Evolutionary conservation across 2,329 filamentous ascomycete genomes (phyloP).

Genomic region (Sclerotinia minor): DNA sequence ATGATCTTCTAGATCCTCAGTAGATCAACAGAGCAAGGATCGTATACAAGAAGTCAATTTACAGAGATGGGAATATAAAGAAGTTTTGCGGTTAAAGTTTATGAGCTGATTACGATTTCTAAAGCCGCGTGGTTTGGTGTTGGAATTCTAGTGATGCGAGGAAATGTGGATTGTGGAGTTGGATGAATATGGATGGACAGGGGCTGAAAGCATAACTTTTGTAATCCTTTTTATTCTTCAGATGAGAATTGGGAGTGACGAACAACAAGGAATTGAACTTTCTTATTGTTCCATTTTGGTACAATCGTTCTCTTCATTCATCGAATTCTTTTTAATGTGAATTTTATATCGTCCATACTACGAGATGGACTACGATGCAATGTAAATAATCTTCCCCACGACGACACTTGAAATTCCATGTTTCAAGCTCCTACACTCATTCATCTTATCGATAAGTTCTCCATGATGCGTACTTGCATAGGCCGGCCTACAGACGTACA

Average conservation of each 20-base stretch:
- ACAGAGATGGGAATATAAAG: background rate
- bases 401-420: background rate
- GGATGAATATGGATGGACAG: background rate
- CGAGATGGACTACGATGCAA: too few relatives aligned
- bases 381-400: background rate
- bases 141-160: background rate
- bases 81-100: background rate
- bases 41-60: background rate
- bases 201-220: background rate
- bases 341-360: background rate
- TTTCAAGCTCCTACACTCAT: background rate
- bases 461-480: too few relatives aligned
- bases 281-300: slow-evolving; percentile 15
- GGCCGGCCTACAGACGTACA: background rate
- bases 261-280: background rate
- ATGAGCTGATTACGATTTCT: background rate
- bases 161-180: slow-evolving; percentile 8
- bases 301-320: slow-evolving; percentile 5
- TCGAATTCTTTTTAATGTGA: background rate
- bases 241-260: background rate
- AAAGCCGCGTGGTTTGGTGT: slow-evolving; percentile 1
- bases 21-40: background rate
- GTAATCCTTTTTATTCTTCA: background rate
- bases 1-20: slow-evolving; percentile 8
- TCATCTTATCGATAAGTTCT: slow-evolving; percentile 1